These are phyloP conservation scores for Chiua virens DNA, from an alignment of 768 basidiomycete genomes.

Conservation along the genomic window DNA sequence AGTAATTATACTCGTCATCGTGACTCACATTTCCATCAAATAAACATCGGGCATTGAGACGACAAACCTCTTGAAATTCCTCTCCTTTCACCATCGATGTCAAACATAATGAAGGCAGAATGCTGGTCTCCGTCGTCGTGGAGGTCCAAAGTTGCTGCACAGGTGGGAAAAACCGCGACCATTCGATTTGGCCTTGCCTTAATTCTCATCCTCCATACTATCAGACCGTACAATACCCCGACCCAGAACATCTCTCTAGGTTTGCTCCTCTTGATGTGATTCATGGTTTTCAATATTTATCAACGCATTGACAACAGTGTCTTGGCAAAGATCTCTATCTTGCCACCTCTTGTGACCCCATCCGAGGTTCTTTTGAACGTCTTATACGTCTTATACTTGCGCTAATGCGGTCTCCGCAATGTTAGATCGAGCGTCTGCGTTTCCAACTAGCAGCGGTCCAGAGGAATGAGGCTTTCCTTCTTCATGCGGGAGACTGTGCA, in stretches of 20 bases:
- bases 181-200: too few species aligned
- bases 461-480: conserved; percentile 84
- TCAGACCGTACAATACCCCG: conserved; percentile 74
- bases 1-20: neutral
- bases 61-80: too few species aligned
- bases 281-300: neutral
- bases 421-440: conserved; percentile 78
- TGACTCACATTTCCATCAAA: neutral
- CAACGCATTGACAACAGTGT: conserved; percentile 50
- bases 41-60: too few species aligned
- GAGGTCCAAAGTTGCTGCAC: conserved; percentile 73
- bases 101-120: conserved; percentile 1
- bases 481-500: conserved; percentile 98
- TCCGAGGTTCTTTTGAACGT: conserved; percentile 71
- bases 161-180: conserved; percentile 43
- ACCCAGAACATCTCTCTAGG: conserved; percentile 59
- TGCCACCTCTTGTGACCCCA: conserved; percentile 92
- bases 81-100: conserved; percentile 6
- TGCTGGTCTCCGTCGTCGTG: conserved; percentile 79
- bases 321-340: conserved; percentile 66
- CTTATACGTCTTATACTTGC: conserved; percentile 19
- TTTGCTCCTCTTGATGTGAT: conserved; percentile 26
- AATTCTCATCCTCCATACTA: neutral
- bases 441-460: conserved; percentile 80
- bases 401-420: conserved; percentile 14